Evolutionary conservation across 106 monocot genomes (phyloP), one percentile per base, ranked within the genome.

Genomic region (Dioscorea dumetorum): DNA sequence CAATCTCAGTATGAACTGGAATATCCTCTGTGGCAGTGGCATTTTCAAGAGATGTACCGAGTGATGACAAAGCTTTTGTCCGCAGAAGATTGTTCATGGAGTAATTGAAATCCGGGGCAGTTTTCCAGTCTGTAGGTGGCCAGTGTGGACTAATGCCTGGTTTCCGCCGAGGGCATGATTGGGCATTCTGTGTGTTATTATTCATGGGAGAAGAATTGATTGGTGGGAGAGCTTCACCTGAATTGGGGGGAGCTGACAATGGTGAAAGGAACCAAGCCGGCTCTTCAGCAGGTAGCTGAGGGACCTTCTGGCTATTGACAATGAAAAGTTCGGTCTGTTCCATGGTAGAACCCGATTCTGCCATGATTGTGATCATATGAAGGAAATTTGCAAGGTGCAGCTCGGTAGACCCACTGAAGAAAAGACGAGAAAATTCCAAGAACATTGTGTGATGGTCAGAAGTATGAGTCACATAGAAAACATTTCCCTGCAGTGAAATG

Each of bases 351-450:
- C 92, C 84, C 59, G 92, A 85, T 57, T 85, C 80, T 15, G 76
- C 84, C 92, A 93, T 99, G 14, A 81, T 83, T 61, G 80, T 87
- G 35, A 90, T 58, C 92, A 99, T 99, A 73, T 93, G 97, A 51
- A 99, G 90, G 66, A 99, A 99, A 79, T 93, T 99, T 35, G 97
- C 89, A 61, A 99, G 83, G 24, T 84, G 93, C 22, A 99, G 76
- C 23, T 90, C 84, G 35, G 81, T 31, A 68, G 79, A 85, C 6
- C 92, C 97, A 67, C 77, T 67, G 73, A 90, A 87, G 68, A 99
- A 90, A 23, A 87, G 23, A 53, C 92, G 79, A 31, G 97, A 97
- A 22, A 97, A 78, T 64, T 97, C 97, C 72, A 90, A 77, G 67
- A 85, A 99, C 19, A 99, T 72, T 1, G 99, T 80, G 60, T 93